phyloP scores from a whole-genome alignment of 768 basidiomycete species.

The Cystofilobasidium capitatum region DNA sequence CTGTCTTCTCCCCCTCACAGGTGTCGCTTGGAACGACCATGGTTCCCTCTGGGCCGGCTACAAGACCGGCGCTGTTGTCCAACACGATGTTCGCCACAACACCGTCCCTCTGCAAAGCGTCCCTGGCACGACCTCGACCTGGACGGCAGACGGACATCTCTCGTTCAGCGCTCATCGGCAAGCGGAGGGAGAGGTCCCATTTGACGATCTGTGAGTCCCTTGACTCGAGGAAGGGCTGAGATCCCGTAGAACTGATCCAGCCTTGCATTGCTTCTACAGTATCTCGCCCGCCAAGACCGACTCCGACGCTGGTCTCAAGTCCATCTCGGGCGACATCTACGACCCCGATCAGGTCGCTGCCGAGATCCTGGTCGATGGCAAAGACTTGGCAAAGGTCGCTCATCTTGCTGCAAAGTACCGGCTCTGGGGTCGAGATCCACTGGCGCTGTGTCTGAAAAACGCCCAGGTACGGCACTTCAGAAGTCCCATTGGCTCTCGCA shows the following conservation, averaged over 20 bases:
- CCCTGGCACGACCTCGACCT: conserved; percentile 54
- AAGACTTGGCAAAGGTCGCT: conserved; percentile 49
- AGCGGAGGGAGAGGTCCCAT: conserved; percentile 56
- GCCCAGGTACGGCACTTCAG: conserved; percentile 44
- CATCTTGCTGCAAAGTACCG: conserved; percentile 58
- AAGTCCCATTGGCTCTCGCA: background rate
- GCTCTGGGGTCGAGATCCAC: conserved; percentile 42
- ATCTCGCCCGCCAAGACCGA: background rate
- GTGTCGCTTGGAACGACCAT: conserved; percentile 58
- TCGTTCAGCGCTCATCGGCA: conserved; percentile 57
- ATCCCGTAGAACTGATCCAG: background rate
- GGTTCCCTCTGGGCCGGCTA: conserved; percentile 66
- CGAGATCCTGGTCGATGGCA: conserved; percentile 47
- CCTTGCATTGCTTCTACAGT: background rate
- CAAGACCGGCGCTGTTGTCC: conserved; percentile 65
- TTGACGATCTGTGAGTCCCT: conserved; percentile 61
- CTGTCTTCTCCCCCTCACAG: conserved; percentile 41
- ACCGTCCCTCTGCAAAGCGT: conserved; percentile 59
- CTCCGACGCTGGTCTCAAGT: conserved; percentile 41
- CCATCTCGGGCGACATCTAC: conserved; percentile 52
- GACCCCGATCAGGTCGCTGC: conserved; percentile 51
- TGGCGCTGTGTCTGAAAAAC: conserved; percentile 51
- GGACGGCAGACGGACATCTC: conserved; percentile 56
- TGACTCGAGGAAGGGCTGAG: background rate
- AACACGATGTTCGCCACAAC: conserved; percentile 61